phyloP scores from a whole-genome alignment of 257 asterid species.

The Solanum virginianum region DNA sequence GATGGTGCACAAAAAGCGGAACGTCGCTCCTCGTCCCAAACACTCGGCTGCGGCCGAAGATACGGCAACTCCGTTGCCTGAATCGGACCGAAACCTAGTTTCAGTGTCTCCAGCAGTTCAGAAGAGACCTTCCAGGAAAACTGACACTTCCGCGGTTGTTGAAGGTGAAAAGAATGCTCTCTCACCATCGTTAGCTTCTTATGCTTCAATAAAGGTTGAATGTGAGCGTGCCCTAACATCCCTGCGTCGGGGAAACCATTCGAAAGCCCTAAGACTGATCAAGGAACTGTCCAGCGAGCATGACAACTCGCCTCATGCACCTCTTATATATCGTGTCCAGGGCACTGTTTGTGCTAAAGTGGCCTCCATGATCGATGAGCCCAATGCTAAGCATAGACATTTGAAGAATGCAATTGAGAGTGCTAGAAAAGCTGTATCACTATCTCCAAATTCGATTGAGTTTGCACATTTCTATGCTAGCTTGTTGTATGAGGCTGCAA shows the following conservation, averaged over 20 bases:
- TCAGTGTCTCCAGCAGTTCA: background rate
- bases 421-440: slow-evolving; percentile 39
- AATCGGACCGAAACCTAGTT: background rate
- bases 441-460: slow-evolving; percentile 68
- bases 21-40: slow-evolving; percentile 30
- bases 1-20: slow-evolving; percentile 46
- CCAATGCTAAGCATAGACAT: slow-evolving; percentile 49
- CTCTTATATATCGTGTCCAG: slow-evolving; percentile 58
- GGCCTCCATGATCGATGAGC: slow-evolving; percentile 52
- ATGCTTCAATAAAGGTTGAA: slow-evolving; percentile 32
- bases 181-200: background rate
- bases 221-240: slow-evolving; percentile 69
- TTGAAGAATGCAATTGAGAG: slow-evolving; percentile 62
- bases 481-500: slow-evolving; percentile 57
- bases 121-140: background rate
- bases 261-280: slow-evolving; percentile 61
- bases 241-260: slow-evolving; percentile 59
- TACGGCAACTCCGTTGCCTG: background rate
- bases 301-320: slow-evolving; percentile 36
- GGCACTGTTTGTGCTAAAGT: slow-evolving; percentile 60
- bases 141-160: background rate
- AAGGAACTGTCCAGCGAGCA: slow-evolving; percentile 58
- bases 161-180: background rate
- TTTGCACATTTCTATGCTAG: slow-evolving; percentile 70
- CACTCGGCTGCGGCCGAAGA: slow-evolving; percentile 5